A percentile compares a stretch with the other conserved stretches of the same genome.
phyloP scores from a whole-genome alignment of 768 basidiomycete species.

The Suillus subaureus region DNA sequence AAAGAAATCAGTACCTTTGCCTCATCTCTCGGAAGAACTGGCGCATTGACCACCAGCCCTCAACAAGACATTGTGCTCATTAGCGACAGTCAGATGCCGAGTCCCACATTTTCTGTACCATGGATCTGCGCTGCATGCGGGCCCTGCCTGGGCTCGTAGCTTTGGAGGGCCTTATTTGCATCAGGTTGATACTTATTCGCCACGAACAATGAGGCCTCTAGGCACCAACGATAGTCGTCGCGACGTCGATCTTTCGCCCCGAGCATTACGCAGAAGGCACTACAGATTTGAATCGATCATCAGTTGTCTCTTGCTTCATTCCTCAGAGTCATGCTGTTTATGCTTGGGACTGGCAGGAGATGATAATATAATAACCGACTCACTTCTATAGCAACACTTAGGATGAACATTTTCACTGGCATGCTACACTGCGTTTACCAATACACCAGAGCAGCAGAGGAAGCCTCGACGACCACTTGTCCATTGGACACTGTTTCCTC shows the following conservation, averaged over 20 bases:
- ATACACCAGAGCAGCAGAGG: conserved; percentile 39
- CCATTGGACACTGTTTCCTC: conserved; percentile 42
- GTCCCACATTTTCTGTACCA: not conserved
- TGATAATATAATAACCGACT: not conserved
- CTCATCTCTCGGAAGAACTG: not conserved
- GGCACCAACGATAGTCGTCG: not conserved
- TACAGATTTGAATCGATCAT: not conserved
- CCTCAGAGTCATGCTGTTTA: not conserved
- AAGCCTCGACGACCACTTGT: conserved; percentile 37
- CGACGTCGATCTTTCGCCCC: not conserved
- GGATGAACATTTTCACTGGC: not conserved
- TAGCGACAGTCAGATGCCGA: not conserved
- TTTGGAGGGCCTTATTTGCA: not conserved
- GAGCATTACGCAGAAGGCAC: not conserved
- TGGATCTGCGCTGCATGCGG: not conserved
- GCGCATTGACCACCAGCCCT: not conserved
- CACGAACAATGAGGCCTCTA: not conserved
- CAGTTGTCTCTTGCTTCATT: not conserved
- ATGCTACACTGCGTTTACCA: conserved; percentile 19
- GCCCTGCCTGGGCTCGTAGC: not conserved
- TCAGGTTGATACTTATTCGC: not conserved
- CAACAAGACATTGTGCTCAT: not conserved
- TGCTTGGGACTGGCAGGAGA: not conserved
- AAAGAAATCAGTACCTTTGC: not conserved
- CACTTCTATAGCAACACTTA: not conserved